phyloP scores from a whole-genome alignment of 495 filamentous ascomycete genomes.

The Cairneyella variabilis region DNA sequence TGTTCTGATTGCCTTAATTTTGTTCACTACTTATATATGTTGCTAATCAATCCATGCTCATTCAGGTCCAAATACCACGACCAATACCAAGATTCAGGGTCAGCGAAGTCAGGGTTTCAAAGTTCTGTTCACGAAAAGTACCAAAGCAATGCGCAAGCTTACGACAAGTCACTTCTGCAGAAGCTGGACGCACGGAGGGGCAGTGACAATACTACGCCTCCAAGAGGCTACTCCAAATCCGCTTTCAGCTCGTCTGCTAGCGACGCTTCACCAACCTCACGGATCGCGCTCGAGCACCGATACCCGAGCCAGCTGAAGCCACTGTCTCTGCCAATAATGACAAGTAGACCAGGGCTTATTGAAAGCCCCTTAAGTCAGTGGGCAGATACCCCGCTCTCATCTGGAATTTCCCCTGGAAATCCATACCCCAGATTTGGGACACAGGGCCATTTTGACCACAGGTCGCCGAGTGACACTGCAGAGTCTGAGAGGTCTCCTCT shows the following conservation, averaged over 20 bases:
- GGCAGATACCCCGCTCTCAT: constrained; percentile 40
- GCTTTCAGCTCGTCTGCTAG: constrained; percentile 47
- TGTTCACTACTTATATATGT: not conserved
- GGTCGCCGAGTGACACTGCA: constrained; percentile 43
- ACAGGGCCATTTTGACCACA: constrained; percentile 41
- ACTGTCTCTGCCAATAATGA: constrained; percentile 45
- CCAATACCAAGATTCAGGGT: constrained; percentile 23
- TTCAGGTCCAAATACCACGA: no score
- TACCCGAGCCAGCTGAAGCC: constrained; percentile 26
- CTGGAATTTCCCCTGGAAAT: constrained; percentile 48
- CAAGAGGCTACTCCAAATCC: constrained; percentile 48
- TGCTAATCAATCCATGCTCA: no score
- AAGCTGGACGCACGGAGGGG: constrained; percentile 64
- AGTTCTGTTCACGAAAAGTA: constrained; percentile 42
- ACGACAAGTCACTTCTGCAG: constrained; percentile 75
- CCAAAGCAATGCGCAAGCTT: constrained; percentile 62
- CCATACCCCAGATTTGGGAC: constrained; percentile 12
- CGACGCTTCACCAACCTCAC: constrained; percentile 43
- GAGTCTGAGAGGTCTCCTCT: constrained; percentile 48
- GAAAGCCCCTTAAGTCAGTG: constrained; percentile 41
- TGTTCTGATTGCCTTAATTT: not conserved
- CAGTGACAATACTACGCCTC: constrained; percentile 48
- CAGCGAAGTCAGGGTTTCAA: constrained; percentile 28
- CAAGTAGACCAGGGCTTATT: constrained; percentile 30
- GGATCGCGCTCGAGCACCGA: constrained; percentile 30